Evolutionary conservation across 306 rosid species (phyloP), one percentile per base, ranked within the genome.

Genomic region (Cucurbita maxima): DNA sequence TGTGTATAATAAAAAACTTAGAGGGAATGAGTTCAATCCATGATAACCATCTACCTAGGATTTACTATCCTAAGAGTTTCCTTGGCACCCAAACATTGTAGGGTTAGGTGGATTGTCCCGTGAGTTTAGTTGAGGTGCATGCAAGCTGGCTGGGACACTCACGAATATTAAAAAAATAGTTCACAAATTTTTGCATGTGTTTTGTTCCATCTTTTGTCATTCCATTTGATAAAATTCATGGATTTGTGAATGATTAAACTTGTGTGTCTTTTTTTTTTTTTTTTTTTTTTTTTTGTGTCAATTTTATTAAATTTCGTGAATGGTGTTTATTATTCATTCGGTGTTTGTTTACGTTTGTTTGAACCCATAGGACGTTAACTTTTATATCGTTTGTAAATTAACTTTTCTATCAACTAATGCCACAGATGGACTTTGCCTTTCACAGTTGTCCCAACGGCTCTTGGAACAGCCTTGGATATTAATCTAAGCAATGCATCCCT

Each of bases 371-470:
- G 78, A 50, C 69, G 60, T 54, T 51, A 75, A 34, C 58, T 76
- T 76, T 70, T 18, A 58, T 34, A 51, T 79, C 20, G 44, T 62
- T 75, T 56, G 77, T 85, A 73, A 84, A 87, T 89, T 91, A 88
- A 94, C 97, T 81, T 90, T 79, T 84, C 89, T 87, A 91, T 88
- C 89, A 85, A 94, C 99, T 94, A 94, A 94, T 94, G 97, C 94
- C 74, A 91, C 99, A 94, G 99, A 94, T 91, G 99, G 97, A 94
- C 88, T 94, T 94, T 94, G 85, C 99, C 98, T 94, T 94, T 94
- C 86, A 94, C 99, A 94, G 99, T 94, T 94, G 95, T 94, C 86
- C 99, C 99, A 47, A 94, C 97, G 47, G 96, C 96, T 84, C 87
- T 94, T 76, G 99, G 95, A 80, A 83, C 97, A 74, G 97, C 99